Evolutionary conservation across 2,329 filamentous ascomycete species (phyloP).

Genomic region (Microcyclospora tardicrescens): DNA sequence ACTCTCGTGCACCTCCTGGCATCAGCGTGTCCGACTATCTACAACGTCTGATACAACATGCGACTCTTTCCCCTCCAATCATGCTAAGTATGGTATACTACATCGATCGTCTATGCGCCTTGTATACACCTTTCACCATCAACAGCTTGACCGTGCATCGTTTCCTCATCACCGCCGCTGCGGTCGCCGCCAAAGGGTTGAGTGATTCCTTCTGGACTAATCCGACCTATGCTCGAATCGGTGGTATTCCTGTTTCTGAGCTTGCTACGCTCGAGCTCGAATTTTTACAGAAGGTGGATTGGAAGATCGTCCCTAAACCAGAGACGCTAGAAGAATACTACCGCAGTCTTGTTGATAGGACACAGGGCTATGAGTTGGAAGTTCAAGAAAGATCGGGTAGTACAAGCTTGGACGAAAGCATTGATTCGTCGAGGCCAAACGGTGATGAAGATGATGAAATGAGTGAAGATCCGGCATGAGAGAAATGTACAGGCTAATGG

Average conservation of each 20-base stretch:
- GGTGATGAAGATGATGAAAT: constrained; percentile 3
- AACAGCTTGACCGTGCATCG: constrained; percentile 94
- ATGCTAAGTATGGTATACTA: constrained; percentile 99
- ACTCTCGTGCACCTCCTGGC: constrained; percentile 68
- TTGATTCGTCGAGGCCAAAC: not conserved
- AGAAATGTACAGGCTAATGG: too few relatives aligned
- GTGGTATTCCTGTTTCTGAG: constrained; percentile 81
- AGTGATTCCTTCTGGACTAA: constrained; percentile 99
- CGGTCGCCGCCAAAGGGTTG: constrained; percentile 87
- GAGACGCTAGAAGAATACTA: constrained; percentile 93
- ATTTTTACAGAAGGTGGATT: constrained; percentile 82
- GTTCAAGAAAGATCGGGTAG: constrained; percentile 6
- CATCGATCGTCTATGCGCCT: constrained; percentile 82
- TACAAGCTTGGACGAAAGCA: constrained; percentile 7
- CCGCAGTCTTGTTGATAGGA: constrained; percentile 62
- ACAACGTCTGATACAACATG: constrained; percentile 81
- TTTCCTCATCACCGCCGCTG: constrained; percentile 90
- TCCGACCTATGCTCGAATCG: constrained; percentile 85
- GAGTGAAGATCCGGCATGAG: constrained; percentile 2
- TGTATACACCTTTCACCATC: constrained; percentile 91
- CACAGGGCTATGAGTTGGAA: constrained; percentile 45
- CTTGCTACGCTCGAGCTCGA: constrained; percentile 85
- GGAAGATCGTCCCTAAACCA: constrained; percentile 92
- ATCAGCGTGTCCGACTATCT: constrained; percentile 94
- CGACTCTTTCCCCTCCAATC: constrained; percentile 81